Evolutionary conservation across 148 eudicot genomes (phyloP), one percentile per base, ranked within the genome.

Genomic region (Persicaria maculosa): DNA sequence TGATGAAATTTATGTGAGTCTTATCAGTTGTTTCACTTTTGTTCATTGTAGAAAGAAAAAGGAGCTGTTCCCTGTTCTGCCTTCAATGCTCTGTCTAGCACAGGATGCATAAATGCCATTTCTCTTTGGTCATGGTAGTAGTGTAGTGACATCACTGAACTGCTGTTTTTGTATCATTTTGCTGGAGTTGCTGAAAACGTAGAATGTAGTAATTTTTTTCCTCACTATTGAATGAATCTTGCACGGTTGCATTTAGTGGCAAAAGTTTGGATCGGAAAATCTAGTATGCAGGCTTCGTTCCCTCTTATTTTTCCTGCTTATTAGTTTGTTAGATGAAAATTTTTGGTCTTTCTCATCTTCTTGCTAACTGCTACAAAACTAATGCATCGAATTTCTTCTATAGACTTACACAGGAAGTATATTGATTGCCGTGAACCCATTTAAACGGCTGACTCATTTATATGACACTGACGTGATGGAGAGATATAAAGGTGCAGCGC

Each of bases 361-460:
- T 31, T 31, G 40, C 40, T 31, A 31, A 31, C 40, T 31, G 40
- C 40, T 31, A 48, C 52, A 48, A 48, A 48, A 48, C 52, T 48
- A 8, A 36, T 36, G n/a, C 45, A 31, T 36, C 62, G 22, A 47
- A 57, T 46, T 68, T 85, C 74, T 68, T 79, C 68, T 83, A 46
- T 85, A 92, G 99, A 90, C 99, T 58, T 95, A 95, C 85, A 92
- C 97, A 19, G 97, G 97, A 54, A 89, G 84, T 75, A 92, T 95
- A 79, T 82, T 95, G 82, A 92, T 95, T 75, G 97, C 99, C 50
- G 97, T 95, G 76, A 95, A 95, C 79, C 99, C 99, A 68, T 95
- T 95, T 75, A 80, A 84, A 82, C 84, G 88, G 82, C 81, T 95
- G 70, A 91, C 99, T 78, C 92, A 92, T 83, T 80, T 95, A 75